These are phyloP conservation scores for Aspergillus fumigatus DNA, from an alignment of 2,329 filamentous ascomycete species.

Conservation along the genomic window DNA sequence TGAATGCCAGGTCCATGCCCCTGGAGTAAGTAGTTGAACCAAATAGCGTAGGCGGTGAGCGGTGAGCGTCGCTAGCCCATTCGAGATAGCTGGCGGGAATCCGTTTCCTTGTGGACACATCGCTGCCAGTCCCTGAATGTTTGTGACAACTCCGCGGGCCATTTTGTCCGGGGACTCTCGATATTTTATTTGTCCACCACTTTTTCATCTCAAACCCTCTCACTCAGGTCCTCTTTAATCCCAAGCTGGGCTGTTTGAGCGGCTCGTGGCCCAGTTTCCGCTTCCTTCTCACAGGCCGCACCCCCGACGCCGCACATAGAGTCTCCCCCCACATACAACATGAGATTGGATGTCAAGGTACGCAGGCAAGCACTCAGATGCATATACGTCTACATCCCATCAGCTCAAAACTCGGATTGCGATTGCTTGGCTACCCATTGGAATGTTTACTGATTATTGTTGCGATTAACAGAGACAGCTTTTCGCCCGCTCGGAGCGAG, in stretches of 20 bases:
- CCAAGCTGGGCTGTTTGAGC: constrained; percentile 29
- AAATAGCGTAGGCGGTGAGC: constrained; percentile 22
- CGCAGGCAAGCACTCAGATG: constrained; percentile 13
- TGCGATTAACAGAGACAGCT: constrained; percentile 61
- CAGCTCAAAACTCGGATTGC: neutral
- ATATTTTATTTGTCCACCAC: constrained; percentile 2
- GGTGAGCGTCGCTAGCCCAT: constrained; percentile 20
- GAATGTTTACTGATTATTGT: constrained; percentile 36
- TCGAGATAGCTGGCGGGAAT: constrained; percentile 30
- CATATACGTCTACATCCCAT: neutral
- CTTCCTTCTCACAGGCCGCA: constrained; percentile 24
- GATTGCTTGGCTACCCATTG: neutral
- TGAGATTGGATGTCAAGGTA: constrained; percentile 60
- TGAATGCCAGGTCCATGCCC: neutral
- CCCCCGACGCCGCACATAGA: constrained; percentile 33
- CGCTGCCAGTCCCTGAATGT: constrained; percentile 18
- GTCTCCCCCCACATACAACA: constrained; percentile 35
- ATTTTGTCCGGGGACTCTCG: constrained; percentile 17
- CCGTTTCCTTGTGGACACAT: constrained; percentile 33
- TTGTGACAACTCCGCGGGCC: constrained; percentile 10
- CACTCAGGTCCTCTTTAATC: constrained; percentile 8
- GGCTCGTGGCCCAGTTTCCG: constrained; percentile 29
- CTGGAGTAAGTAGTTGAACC: neutral
- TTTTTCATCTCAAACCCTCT: constrained; percentile 6
- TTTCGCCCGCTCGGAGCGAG: constrained; percentile 87